These are phyloP conservation scores for Aspergillus sclerotioniger DNA, from an alignment of 495 filamentous ascomycete genomes.

Conservation along the genomic window DNA sequence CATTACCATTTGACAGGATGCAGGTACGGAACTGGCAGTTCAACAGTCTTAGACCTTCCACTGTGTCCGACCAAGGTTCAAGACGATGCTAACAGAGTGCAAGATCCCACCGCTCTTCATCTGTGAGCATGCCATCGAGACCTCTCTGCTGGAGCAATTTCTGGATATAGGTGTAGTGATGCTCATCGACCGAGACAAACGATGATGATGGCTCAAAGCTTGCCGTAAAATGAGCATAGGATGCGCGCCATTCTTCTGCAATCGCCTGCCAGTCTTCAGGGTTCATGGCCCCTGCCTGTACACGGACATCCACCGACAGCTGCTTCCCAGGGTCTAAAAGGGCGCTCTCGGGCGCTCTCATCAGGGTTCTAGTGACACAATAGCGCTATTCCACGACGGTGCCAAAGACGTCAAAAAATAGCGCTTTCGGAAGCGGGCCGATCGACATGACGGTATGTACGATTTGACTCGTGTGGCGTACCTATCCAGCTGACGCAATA, in stretches of 20 bases:
- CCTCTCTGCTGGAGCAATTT: slow-evolving; percentile 53
- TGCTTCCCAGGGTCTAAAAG: slow-evolving; percentile 43
- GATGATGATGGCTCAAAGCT: slow-evolving; percentile 38
- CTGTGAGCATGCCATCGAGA: slow-evolving; percentile 57
- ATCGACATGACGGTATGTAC: slow-evolving; percentile 27
- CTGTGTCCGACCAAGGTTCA: slow-evolving; percentile 65
- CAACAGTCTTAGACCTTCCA: slow-evolving; percentile 53
- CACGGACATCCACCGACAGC: slow-evolving; percentile 45
- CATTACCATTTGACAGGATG: slow-evolving; percentile 75
- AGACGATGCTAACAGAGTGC: slow-evolving; percentile 69
- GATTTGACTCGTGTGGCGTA: slow-evolving; percentile 1
- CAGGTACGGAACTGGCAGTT: slow-evolving; percentile 55
- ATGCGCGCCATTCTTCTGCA: slow-evolving; percentile 65
- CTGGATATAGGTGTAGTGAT: slow-evolving; percentile 61
- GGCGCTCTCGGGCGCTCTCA: slow-evolving; percentile 31
- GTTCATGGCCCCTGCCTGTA: slow-evolving; percentile 49
- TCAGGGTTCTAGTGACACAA: slow-evolving; percentile 55
- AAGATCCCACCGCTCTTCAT: slow-evolving; percentile 55
- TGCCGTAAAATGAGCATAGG: slow-evolving; percentile 61
- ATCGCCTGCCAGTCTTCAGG: slow-evolving; percentile 58
- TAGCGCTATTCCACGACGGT: slow-evolving; percentile 73
- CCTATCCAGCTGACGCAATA: neutral
- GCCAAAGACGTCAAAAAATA: slow-evolving; percentile 73
- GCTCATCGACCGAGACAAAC: slow-evolving; percentile 64
- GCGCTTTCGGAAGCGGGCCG: slow-evolving; percentile 35